Percentiles rank a stretch among this genome's conserved stretches.
Evolutionary conservation across 2,329 filamentous ascomycete species (phyloP).

Genomic region (Xenoacremonium recifei): DNA sequence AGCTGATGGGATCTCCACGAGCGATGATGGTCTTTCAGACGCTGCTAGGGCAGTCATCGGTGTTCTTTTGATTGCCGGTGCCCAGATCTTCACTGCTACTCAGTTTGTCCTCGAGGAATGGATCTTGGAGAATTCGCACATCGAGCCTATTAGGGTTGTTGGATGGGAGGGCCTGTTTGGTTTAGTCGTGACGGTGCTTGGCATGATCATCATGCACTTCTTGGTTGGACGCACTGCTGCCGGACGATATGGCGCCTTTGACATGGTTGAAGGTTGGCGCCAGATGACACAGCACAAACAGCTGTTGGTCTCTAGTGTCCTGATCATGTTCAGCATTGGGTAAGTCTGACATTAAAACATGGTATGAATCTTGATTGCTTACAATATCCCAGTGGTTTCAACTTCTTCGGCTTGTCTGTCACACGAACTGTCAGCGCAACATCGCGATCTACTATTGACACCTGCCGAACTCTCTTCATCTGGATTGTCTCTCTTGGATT

Average conservation of each 20-base stretch:
- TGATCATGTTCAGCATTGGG: constrained; percentile 99
- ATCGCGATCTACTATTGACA: constrained; percentile 93
- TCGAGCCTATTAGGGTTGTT: constrained; percentile 84
- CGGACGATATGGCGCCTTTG: constrained; percentile 82
- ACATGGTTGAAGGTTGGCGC: constrained; percentile 80
- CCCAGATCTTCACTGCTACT: constrained; percentile 93
- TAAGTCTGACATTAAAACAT: constrained; percentile 38
- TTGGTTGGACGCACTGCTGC: constrained; percentile 70
- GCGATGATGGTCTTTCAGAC: constrained; percentile 37
- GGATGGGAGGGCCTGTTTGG: constrained; percentile 97
- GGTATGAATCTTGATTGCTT: background rate
- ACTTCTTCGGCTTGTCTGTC: constrained; percentile 95
- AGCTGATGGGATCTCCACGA: constrained; percentile 32
- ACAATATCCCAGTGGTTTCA: constrained; percentile 70
- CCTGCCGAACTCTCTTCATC: constrained; percentile 95
- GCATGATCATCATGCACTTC: constrained; percentile 79
- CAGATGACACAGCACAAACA: constrained; percentile 72
- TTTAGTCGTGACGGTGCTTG: constrained; percentile 72
- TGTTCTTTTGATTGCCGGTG: constrained; percentile 85
- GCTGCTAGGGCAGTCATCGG: constrained; percentile 67
- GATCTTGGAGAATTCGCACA: constrained; percentile 66
- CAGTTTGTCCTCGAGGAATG: constrained; percentile 97
- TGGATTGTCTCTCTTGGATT: constrained; percentile 93
- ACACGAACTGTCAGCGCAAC: constrained; percentile 89
- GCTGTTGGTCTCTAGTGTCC: constrained; percentile 73